Evolutionary conservation across 2,329 filamentous ascomycete species (phyloP).

Genomic region (Lachnellula cervina): DNA sequence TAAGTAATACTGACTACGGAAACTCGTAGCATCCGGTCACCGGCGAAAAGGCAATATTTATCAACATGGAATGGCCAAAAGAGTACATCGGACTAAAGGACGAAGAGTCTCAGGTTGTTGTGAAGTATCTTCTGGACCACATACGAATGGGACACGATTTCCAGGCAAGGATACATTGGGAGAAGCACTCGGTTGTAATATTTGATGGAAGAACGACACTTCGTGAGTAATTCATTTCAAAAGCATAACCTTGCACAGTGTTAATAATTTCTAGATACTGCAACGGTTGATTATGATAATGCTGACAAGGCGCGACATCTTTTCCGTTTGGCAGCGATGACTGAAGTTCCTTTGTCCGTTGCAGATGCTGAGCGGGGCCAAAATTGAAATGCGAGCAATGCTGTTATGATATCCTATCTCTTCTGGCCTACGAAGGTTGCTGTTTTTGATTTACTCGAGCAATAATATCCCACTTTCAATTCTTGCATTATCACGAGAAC

Average conservation of each 20-base stretch:
- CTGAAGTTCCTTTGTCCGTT: constrained; percentile 44
- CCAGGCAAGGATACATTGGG: constrained; percentile 66
- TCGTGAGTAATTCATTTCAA: constrained; percentile 32
- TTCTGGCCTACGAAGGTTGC: background rate
- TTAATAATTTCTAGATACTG: constrained; percentile 37
- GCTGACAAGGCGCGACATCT: constrained; percentile 43
- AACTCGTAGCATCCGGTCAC: constrained; percentile 54
- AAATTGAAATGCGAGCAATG: constrained; percentile 1
- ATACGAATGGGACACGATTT: constrained; percentile 65
- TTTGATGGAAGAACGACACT: constrained; percentile 45
- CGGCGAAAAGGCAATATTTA: constrained; percentile 67
- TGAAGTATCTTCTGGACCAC: constrained; percentile 62
- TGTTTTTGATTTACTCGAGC: background rate
- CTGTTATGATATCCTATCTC: background rate
- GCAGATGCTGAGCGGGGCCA: constrained; percentile 15
- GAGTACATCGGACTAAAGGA: constrained; percentile 64
- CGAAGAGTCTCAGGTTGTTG: constrained; percentile 61
- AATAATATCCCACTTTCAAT: background rate
- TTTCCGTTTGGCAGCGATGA: constrained; percentile 45
- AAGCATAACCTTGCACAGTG: background rate
- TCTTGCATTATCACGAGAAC: background rate
- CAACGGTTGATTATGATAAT: constrained; percentile 46
- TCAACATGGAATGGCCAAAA: constrained; percentile 63
- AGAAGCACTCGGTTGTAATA: constrained; percentile 45
- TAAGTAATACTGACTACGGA: too few species aligned